These are phyloP conservation scores for Iberis amara DNA, from an alignment of 441 rosid genomes.

Conservation along the genomic window DNA sequence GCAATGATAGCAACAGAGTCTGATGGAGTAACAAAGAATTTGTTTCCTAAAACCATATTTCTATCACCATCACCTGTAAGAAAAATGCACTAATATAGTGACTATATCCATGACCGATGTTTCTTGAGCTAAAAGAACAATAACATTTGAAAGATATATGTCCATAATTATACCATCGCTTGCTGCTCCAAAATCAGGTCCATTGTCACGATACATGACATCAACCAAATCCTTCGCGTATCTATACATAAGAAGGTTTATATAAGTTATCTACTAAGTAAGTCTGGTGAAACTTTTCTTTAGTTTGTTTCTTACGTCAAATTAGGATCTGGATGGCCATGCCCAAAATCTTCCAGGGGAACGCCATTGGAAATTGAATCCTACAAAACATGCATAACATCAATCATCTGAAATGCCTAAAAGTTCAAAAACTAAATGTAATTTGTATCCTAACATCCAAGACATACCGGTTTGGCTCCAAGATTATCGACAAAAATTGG, in stretches of 20 bases:
- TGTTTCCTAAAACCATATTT: slow-evolving; percentile 87
- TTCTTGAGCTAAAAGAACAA: not conserved
- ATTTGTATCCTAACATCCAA: slow-evolving; percentile 9
- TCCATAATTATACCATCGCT: slow-evolving; percentile 69
- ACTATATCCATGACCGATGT: slow-evolving; percentile 1
- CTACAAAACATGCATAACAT: slow-evolving; percentile 38
- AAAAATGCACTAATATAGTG: slow-evolving; percentile 19
- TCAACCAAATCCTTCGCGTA: slow-evolving; percentile 90
- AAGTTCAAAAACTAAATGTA: not conserved
- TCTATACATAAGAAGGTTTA: slow-evolving; percentile 36
- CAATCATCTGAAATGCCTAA: slow-evolving; percentile 17
- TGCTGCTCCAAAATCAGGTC: slow-evolving; percentile 94
- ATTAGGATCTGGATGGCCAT: slow-evolving; percentile 98
- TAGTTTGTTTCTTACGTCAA: slow-evolving; percentile 57
- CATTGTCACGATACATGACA: slow-evolving; percentile 66
- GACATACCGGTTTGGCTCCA: slow-evolving; percentile 59
- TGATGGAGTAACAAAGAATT: slow-evolving; percentile 86
- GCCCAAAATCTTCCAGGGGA: slow-evolving; percentile 92
- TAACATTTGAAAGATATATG: slow-evolving; percentile 1
- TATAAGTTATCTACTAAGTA: slow-evolving; percentile 17
- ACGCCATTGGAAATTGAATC: slow-evolving; percentile 82
- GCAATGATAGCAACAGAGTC: slow-evolving; percentile 95
- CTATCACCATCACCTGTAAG: slow-evolving; percentile 87
- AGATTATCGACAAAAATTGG: slow-evolving; percentile 86
- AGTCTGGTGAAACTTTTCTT: slow-evolving; percentile 12